Conservation (phyloP, 139 green algal genomes). For the Coelastrella sp. region DNA sequence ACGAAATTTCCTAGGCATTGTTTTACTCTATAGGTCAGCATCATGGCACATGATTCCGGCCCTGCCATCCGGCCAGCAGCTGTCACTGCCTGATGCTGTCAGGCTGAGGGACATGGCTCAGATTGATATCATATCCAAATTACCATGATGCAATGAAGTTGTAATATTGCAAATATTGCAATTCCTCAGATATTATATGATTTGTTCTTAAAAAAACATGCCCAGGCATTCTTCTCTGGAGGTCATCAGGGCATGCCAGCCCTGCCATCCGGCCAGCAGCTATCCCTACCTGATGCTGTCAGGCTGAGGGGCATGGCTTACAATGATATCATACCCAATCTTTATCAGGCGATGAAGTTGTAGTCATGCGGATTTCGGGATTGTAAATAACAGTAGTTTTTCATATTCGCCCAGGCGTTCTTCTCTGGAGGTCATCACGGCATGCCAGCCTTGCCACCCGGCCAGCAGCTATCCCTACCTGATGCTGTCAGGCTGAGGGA, state of each 20-base stretch:
- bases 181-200: no score
- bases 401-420: constrained; percentile 46
- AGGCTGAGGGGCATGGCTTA: constrained; percentile 80
- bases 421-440: constrained; percentile 13
- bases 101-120: constrained; percentile 69
- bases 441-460: constrained; percentile 1
- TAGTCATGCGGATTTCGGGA: no score
- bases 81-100: constrained; percentile 54
- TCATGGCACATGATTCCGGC: neutral
- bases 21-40: no score
- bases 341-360: no score
- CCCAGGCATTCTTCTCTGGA: neutral
- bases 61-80: constrained; percentile 28
- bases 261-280: constrained; percentile 28
- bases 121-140: no score
- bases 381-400: no score
- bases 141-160: no score
- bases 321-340: no score
- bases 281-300: constrained; percentile 55
- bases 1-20: no score
- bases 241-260: neutral
- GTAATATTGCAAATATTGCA: no score
- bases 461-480: constrained; percentile 48
- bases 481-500: constrained; percentile 76
- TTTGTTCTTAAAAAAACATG: no score